Evolutionary conservation across 2,329 filamentous ascomycete species (phyloP), one percentile per base, ranked within the genome.

Genomic region (Ophiosphaerella herpotricha): DNA sequence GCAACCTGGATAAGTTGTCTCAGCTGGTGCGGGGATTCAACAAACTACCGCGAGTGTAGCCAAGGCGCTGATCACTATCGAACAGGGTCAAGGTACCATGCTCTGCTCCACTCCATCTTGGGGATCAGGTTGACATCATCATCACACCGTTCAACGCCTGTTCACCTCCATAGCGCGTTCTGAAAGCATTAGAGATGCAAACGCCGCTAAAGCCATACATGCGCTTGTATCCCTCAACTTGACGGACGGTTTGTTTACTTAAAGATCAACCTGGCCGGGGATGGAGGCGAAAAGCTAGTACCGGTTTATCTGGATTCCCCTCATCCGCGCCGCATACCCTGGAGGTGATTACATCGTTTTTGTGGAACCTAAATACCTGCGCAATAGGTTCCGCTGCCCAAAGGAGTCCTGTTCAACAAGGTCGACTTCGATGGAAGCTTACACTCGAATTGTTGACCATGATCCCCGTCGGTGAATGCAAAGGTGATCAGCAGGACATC

Each of bases 251-350:
- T 29, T 29, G 26, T 29, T 11, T 8, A 29, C 26, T 11, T 11
- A 5, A 29, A 29, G 11, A 29, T 29, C 11, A 29, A 29, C 11
- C 26, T 29, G 26, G 26, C 26, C 11, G 2, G 26, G 11, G 26
- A 8, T 7, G 11, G 26, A 29, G 7, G 7, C 26, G 11, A 29
- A 29, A 21, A 21, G 18, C 18, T 29, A 8, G 26, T 29, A 29
- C 11, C 26, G 18, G 18, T 29, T 11, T 6, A 11, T 11, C 26
- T 29, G 26, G 11, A 11, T 29, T 29, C 18, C 37, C 39, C 48
- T 53, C 57, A 57, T 55, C 55, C 61, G 60, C 57, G 39, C 29
- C 35, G 33, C 60, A 50, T 50, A 54, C 48, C 23, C 35, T 26
- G 32, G 32, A 52, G 56, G 55, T 59, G 61, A 47, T 47, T 29